Evolutionary conservation across 805 yeast species (phyloP).

Genomic region (Kodamaea restingae): DNA sequence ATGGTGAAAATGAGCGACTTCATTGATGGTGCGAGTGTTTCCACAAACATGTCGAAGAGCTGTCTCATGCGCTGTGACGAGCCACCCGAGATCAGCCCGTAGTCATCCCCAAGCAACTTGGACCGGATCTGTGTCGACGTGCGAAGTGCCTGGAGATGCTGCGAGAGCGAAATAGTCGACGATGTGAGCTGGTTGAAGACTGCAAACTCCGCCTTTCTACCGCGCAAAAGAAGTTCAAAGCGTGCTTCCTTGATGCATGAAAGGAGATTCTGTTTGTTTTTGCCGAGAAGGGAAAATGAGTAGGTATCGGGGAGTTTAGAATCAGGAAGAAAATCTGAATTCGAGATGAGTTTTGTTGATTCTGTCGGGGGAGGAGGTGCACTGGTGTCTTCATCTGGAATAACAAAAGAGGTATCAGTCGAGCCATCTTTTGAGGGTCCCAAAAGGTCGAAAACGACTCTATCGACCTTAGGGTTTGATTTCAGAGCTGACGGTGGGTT

Average conservation of each 20-base stretch:
- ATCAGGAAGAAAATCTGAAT: no score
- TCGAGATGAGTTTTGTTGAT: no score
- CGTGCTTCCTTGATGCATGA: slow-evolving; percentile 52
- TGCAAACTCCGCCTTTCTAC: slow-evolving; percentile 52
- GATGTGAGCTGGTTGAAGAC: slow-evolving; percentile 45
- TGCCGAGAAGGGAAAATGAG: neutral
- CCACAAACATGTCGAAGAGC: slow-evolving; percentile 62
- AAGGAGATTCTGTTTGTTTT: slow-evolving; percentile 31
- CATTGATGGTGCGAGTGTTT: slow-evolving; percentile 68
- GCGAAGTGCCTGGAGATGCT: slow-evolving; percentile 62
- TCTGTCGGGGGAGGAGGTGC: no score
- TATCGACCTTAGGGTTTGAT: no score
- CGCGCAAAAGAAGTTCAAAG: slow-evolving; percentile 53
- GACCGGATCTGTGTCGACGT: slow-evolving; percentile 68
- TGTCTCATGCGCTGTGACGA: slow-evolving; percentile 23
- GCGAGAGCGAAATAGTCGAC: slow-evolving; percentile 48
- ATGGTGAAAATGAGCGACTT: slow-evolving; percentile 63
- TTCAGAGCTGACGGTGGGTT: no score
- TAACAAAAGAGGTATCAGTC: no score
- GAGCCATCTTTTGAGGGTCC: no score
- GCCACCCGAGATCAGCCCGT: neutral
- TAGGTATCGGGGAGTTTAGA: no score
- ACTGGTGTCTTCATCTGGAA: no score
- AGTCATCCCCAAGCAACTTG: slow-evolving; percentile 27
- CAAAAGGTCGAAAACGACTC: no score